These are phyloP conservation scores for Fusarium floridanum DNA, from an alignment of 2,329 filamentous ascomycete species.

Conservation along the genomic window DNA sequence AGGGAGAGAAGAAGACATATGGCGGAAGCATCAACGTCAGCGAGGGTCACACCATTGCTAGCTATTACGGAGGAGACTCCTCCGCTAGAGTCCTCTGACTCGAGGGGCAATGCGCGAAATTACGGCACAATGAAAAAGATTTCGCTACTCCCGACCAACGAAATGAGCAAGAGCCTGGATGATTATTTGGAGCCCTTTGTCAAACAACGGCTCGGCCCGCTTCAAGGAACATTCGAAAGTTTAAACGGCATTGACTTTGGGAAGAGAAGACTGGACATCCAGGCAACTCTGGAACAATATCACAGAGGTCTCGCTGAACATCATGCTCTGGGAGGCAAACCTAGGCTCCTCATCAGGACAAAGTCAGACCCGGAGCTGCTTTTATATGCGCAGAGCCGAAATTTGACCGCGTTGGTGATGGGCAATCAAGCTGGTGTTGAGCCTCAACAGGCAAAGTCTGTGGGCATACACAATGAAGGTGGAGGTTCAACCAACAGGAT, in stretches of 20 bases:
- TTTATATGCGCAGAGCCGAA: background rate
- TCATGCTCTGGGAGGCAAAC: background rate
- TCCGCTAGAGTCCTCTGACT: background rate
- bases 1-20: background rate
- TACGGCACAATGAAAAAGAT: background rate
- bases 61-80: background rate
- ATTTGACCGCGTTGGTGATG: background rate
- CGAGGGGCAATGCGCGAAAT: background rate
- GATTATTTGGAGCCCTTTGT: background rate
- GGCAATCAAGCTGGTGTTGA: background rate
- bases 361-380: background rate
- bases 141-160: background rate
- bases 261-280: background rate
- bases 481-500: background rate
- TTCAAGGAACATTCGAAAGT: background rate
- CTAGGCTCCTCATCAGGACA: background rate
- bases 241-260: background rate
- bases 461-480: background rate
- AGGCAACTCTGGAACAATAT: background rate
- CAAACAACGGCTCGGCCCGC: background rate
- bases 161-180: background rate
- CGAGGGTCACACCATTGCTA: background rate
- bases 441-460: background rate
- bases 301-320: background rate
- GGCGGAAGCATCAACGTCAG: background rate